These are phyloP conservation scores for Cicer chorassanicum DNA, from an alignment of 306 rosid genomes.

Conservation along the genomic window DNA sequence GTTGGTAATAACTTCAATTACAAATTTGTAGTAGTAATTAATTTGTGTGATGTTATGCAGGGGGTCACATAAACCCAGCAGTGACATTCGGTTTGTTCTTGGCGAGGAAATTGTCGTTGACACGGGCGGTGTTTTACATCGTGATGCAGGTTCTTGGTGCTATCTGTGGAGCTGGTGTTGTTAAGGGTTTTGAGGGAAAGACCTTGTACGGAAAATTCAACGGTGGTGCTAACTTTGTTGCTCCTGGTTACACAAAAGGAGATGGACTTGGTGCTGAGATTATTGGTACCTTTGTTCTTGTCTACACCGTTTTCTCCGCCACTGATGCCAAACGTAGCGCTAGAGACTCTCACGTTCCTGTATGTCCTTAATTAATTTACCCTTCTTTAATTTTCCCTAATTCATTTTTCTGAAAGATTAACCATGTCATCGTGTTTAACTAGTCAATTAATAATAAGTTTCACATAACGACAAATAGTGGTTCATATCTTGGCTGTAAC, in stretches of 20 bases:
- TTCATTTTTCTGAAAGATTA: too few relatives aligned
- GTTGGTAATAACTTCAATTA: too few relatives aligned
- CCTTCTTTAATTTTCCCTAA: too few relatives aligned
- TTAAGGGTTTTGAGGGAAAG: constrained; percentile 57
- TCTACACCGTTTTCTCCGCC: constrained; percentile 80
- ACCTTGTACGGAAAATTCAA: neutral
- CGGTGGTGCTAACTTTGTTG: constrained; percentile 81
- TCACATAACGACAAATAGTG: too few relatives aligned
- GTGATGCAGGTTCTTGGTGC: constrained; percentile 89
- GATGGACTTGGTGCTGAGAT: constrained; percentile 66
- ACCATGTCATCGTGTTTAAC: too few relatives aligned
- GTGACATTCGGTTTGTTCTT: constrained; percentile 81
- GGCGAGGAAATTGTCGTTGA: constrained; percentile 86
- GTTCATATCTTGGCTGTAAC: too few relatives aligned
- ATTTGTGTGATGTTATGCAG: constrained; percentile 28
- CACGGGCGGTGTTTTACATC: constrained; percentile 80
- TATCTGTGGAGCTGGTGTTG: constrained; percentile 58
- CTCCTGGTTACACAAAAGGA: constrained; percentile 81
- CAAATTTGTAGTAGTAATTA: neutral
- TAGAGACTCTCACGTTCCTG: constrained; percentile 67
- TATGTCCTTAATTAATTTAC: constrained; percentile 25
- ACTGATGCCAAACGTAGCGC: constrained; percentile 95
- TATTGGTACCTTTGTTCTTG: constrained; percentile 56
- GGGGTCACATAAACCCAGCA: constrained; percentile 58
- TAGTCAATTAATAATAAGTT: too few relatives aligned